Conservation (phyloP, 345 rosid genomes). For the Raphanus sativus region DNA sequence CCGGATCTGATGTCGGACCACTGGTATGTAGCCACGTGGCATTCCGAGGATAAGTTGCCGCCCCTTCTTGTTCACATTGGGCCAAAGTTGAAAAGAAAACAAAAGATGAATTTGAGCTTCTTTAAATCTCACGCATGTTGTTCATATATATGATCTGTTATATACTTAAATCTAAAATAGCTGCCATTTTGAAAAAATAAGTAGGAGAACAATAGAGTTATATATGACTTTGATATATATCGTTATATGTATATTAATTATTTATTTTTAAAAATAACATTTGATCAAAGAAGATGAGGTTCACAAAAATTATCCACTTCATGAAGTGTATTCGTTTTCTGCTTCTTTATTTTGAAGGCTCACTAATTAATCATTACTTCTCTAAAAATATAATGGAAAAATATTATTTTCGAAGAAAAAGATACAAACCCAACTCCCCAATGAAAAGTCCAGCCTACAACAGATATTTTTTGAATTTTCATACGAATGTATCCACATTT, state of each 20-base stretch:
- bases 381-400: neutral
- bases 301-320: constrained; percentile 32
- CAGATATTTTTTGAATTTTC: no score
- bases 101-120: constrained; percentile 26
- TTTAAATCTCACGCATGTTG: constrained; percentile 33
- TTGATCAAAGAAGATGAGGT: constrained; percentile 33
- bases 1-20: constrained; percentile 28
- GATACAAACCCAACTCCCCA: no score
- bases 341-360: constrained; percentile 18
- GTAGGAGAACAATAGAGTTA: constrained; percentile 1
- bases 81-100: constrained; percentile 32
- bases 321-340: constrained; percentile 26
- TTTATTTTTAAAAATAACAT: constrained; percentile 10
- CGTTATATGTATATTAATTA: constrained; percentile 5
- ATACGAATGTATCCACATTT: no score
- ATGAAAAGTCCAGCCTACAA: no score
- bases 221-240: neutral
- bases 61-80: constrained; percentile 32
- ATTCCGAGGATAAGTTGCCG: constrained; percentile 36
- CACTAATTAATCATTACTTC: neutral
- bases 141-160: constrained; percentile 27
- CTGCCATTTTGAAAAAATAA: neutral
- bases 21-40: constrained; percentile 20
- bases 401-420: no score
- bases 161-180: neutral